Base-by-base conservation (phyloP, 257 asterid species). In the Asclepias syriaca region DNA sequence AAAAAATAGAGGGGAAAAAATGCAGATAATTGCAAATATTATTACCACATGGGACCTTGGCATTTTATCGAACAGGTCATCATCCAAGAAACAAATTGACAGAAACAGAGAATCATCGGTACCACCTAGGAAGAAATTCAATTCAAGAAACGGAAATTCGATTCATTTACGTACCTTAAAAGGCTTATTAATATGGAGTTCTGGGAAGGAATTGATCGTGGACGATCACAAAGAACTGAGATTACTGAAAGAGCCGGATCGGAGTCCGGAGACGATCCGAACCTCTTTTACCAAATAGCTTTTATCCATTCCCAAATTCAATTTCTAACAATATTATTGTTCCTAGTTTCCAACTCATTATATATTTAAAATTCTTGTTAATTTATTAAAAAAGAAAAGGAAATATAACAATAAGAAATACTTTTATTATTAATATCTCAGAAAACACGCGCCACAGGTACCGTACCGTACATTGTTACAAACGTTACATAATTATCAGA, bases 1-100 rank as follows among this genome's bases (percentile, higher is more conserved):
- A 9, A 27, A 40, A 3, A 32, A 4, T 6, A 4, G 19, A 64
- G 15, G 39, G 39, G 2, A 59, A 14, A 24, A 2, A 12, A 8
- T 7, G 10, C 2, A 55, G 5, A 55, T 40, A 40, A 40, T 40
- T 8, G 46, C 45, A 40, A 40, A 40, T 40, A 40, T 40, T 40
- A 40, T 40, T 40, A 40, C 45, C 45, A 51, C 24, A n/a, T 43
- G 9, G 39, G 27, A 58, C 32, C 65, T 75, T 19, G 56, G 70
- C 68, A 46, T 68, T 59, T 75, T 29, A 61, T 74, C 69, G 51
- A 58, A 68, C 65, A 46, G 2, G 64, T 32, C 37, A 45, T 43
- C 40, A 43, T 13, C 24, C 9, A 1, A 18, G 12, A 32, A 2
- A 60, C 66, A 59, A 5, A 12, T 32, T 27, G 46, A 45, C 46